These are phyloP conservation scores for Cercospora sp. DNA, from an alignment of 2,329 filamentous ascomycete genomes.

Conservation along the genomic window DNA sequence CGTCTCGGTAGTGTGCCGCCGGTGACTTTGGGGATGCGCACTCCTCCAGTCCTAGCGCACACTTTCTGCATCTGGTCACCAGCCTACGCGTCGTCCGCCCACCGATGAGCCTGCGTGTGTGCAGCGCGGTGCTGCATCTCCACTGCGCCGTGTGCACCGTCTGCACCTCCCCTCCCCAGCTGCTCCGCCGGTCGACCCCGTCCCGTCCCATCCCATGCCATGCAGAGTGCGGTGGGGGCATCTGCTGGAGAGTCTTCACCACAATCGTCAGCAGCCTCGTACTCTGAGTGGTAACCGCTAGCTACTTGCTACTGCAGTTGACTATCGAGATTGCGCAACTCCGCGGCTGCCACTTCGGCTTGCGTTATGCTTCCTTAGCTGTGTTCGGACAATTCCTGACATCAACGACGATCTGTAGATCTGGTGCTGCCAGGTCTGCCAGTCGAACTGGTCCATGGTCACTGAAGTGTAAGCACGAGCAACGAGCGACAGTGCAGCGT, in stretches of 20 bases:
- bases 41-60: background rate
- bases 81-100: background rate
- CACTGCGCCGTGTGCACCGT: background rate
- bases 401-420: background rate
- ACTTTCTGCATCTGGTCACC: background rate
- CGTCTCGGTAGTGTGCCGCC: background rate
- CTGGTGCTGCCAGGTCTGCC: background rate
- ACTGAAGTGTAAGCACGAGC: background rate
- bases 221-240: background rate
- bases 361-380: background rate
- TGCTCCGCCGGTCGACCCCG: background rate
- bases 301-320: background rate
- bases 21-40: background rate
- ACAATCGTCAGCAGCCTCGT: background rate
- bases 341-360: background rate
- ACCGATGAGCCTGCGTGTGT: background rate
- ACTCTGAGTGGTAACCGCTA: background rate
- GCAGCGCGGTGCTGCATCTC: background rate
- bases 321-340: background rate
- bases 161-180: background rate
- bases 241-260: background rate
- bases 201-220: background rate
- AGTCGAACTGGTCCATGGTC: background rate
- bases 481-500: no score
- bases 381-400: background rate